Evolutionary conservation across 2,329 filamentous ascomycete genomes (phyloP).

Genomic region (Aspergillus intermedius): DNA sequence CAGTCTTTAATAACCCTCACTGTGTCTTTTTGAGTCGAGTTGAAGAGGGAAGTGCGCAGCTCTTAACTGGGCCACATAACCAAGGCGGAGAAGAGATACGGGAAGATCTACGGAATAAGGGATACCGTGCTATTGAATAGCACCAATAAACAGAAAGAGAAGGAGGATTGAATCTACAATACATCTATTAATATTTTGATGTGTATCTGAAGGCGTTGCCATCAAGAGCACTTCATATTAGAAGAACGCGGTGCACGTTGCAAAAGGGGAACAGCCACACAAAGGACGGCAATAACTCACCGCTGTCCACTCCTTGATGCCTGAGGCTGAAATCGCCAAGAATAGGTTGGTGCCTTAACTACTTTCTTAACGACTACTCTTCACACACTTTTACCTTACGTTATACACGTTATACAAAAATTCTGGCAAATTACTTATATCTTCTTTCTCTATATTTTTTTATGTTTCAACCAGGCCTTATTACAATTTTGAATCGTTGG

Average conservation of each 20-base stretch:
- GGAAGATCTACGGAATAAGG: constrained; percentile 4
- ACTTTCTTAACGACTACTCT: too few species aligned
- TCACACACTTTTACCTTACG: too few species aligned
- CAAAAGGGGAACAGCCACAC: neutral
- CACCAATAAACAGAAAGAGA: constrained; percentile 1
- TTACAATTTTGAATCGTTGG: neutral
- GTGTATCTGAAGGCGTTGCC: constrained; percentile 14
- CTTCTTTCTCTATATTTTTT: neutral
- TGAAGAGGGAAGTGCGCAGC: neutral
- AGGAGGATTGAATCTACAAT: constrained; percentile 9
- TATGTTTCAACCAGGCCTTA: neutral
- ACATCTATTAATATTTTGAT: constrained; percentile 12
- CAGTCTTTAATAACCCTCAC: constrained; percentile 28
- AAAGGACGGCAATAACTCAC: constrained; percentile 5
- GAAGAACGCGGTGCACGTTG: neutral
- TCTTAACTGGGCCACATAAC: neutral
- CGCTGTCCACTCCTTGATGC: neutral
- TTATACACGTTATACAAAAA: neutral
- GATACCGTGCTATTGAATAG: constrained; percentile 2
- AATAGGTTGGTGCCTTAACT: neutral
- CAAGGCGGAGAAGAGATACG: constrained; percentile 1
- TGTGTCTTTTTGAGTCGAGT: constrained; percentile 23
- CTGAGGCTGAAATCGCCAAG: constrained; percentile 1
- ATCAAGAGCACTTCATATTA: neutral
- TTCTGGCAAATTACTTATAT: neutral